Base-by-base conservation (phyloP, 768 basidiomycete species). In the Termitomyces sp. region DNA sequence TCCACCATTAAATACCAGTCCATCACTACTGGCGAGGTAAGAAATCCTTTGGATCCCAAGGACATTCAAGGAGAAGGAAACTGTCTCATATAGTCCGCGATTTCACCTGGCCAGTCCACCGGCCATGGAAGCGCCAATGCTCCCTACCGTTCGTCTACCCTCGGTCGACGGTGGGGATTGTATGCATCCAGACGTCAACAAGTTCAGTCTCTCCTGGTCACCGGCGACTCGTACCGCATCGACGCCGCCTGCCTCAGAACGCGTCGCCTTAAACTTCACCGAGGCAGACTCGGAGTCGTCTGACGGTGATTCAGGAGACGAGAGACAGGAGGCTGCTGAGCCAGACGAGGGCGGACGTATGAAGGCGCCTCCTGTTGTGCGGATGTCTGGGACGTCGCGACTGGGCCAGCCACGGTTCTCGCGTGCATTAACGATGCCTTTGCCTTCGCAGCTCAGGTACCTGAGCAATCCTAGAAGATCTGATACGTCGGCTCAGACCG, bases 371-470 rank as follows among this genome's bases (percentile, higher is more conserved):
- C 66, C 56, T 59, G 46, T 52, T 42, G 24, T 51, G 15, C 58
- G 54, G 52, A 52, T 41, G 48, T 18, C 61, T 56, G 55, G 54
- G 44, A 50, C 54, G 20, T 49, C 56, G 65, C 45, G 64, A 69
- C 60, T 57, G 42, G 61, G 69, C 56, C 61, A 71, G 13, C 85
- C 87, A 46, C 79, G 79, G n/a, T 81, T 92, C 57, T 83, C 85
- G 50, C 82, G 93, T 54, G 85, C 88, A 2, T 84, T 88, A 64
- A 91, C 92, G 18, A 82, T 86, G 74, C 93, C 93, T 20, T 72
- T 87, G n/a, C 84, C 90, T 13, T 82, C 84, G 15, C 88, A 92
- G 69, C 81, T 94, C n/a, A 81, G 81, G 44, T 82, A 85, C 60
- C 76, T 94, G 28, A 81, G 80, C 64, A 86, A 93, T 65, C 93